Conservation (phyloP, 192 early-diverging fungal genomes). For the Blastocladiella britannica region DNA sequence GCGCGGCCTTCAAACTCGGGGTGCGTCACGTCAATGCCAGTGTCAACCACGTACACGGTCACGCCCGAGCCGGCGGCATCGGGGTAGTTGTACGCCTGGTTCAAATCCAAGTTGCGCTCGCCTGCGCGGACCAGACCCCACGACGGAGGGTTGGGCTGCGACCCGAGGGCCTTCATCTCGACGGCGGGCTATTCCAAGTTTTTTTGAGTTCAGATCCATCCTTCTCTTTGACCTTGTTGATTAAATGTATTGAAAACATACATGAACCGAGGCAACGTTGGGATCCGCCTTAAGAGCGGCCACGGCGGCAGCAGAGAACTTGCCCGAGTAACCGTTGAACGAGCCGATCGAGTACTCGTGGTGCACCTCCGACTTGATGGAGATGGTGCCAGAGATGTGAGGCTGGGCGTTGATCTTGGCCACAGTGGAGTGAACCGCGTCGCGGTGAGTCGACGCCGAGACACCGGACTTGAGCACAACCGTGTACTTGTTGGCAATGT, state of each 20-base stretch:
- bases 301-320: not conserved
- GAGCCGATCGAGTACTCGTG: too few relatives aligned
- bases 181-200: too few relatives aligned
- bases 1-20: constrained; percentile 56
- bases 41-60: constrained; percentile 89
- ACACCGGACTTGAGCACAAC: too few relatives aligned
- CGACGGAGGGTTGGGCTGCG: constrained; percentile 25
- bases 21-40: constrained; percentile 47
- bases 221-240: too few relatives aligned
- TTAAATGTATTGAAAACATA: too few relatives aligned
- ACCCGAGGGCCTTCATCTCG: not conserved
- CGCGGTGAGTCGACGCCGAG: too few relatives aligned
- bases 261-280: not conserved
- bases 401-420: too few relatives aligned
- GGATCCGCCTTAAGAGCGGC: not conserved
- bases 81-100: constrained; percentile 51
- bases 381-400: too few relatives aligned
- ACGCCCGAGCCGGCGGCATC: constrained; percentile 56
- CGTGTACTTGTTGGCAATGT: too few relatives aligned
- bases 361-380: too few relatives aligned
- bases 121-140: constrained; percentile 75
- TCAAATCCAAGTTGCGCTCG: constrained; percentile 38
- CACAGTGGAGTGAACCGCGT: too few relatives aligned
- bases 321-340: not conserved
- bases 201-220: too few relatives aligned